A percentile compares a stretch with the other conserved stretches of the same genome.
phyloP scores from a whole-genome alignment of 108 stramenopile genomes.

The Stephanodiscus minutulus region DNA sequence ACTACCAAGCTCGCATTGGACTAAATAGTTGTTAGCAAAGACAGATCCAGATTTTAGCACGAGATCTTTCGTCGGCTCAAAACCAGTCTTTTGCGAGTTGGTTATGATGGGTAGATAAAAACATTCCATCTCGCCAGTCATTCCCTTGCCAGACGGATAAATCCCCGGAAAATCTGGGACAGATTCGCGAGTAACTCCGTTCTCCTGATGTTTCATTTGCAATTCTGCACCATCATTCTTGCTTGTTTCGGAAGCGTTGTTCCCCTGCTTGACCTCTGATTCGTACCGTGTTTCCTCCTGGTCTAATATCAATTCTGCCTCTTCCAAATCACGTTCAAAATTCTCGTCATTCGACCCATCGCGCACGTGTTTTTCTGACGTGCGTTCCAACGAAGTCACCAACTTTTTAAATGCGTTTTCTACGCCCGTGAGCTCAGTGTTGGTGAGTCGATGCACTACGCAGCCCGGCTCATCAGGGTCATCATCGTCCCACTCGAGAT shows the following conservation, averaged over 20 bases:
- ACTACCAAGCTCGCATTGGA: constrained; percentile 88
- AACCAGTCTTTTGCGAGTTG: constrained; percentile 87
- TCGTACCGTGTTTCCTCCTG: constrained; percentile 42
- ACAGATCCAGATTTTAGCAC: constrained; percentile 76
- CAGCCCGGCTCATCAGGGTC: constrained; percentile 84
- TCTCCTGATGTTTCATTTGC: constrained; percentile 10
- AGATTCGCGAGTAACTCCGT: constrained; percentile 27
- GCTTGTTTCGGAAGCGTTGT: constrained; percentile 27
- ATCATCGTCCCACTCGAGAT: constrained; percentile 68
- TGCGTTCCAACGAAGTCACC: constrained; percentile 50
- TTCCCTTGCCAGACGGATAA: constrained; percentile 68
- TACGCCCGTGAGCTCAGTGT: constrained; percentile 59
- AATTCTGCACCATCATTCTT: constrained; percentile 27
- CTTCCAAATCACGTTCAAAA: constrained; percentile 76
- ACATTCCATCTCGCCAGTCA: constrained; percentile 77
- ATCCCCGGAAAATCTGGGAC: constrained; percentile 73
- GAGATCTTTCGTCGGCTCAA: constrained; percentile 88
- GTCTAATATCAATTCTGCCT: constrained; percentile 71
- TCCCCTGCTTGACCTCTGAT: constrained; percentile 20
- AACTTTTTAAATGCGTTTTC: constrained; percentile 73
- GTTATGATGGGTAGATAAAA: constrained; percentile 86
- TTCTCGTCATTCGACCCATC: constrained; percentile 45
- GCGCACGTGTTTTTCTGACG: constrained; percentile 41
- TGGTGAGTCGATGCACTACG: constrained; percentile 68
- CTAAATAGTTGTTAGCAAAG: constrained; percentile 92